phyloP scores from a whole-genome alignment of 768 basidiomycete species.

The Chalciporus chontae region DNA sequence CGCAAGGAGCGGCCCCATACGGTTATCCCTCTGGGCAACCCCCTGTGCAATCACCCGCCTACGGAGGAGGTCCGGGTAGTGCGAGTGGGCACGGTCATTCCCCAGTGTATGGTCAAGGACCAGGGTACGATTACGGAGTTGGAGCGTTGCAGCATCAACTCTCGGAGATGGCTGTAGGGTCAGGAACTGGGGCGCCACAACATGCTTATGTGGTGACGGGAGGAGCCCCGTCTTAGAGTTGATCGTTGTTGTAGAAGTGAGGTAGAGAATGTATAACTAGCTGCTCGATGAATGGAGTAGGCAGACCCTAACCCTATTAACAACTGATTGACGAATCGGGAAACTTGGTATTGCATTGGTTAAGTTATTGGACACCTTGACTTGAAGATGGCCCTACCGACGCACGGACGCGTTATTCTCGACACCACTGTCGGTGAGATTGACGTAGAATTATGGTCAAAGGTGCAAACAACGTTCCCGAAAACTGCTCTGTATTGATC shows the following conservation, averaged over 20 bases:
- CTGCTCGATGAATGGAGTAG: background rate
- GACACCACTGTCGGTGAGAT: constrained; percentile 87
- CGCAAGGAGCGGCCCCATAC: constrained; percentile 15
- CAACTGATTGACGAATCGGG: background rate
- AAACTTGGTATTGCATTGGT: background rate
- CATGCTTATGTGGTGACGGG: constrained; percentile 20
- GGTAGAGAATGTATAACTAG: no score
- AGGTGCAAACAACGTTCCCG: constrained; percentile 43
- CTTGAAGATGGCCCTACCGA: constrained; percentile 73
- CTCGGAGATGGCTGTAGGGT: constrained; percentile 27
- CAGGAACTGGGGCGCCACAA: constrained; percentile 21
- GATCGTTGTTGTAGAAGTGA: no score
- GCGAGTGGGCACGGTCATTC: constrained; percentile 19
- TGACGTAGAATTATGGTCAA: constrained; percentile 91
- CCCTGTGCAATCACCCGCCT: background rate
- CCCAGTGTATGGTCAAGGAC: constrained; percentile 15
- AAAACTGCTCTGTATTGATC: background rate
- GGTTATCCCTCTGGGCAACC: constrained; percentile 15
- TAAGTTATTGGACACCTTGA: background rate
- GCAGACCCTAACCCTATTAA: constrained; percentile 26
- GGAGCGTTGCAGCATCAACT: constrained; percentile 28
- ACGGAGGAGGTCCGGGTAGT: constrained; percentile 22
- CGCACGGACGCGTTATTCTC: constrained; percentile 80
- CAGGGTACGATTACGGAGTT: constrained; percentile 24
- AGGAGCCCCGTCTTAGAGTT: constrained; percentile 16